Conservation (phyloP, 2,329 filamentous ascomycete genomes). For the Cercospora citrullina region DNA sequence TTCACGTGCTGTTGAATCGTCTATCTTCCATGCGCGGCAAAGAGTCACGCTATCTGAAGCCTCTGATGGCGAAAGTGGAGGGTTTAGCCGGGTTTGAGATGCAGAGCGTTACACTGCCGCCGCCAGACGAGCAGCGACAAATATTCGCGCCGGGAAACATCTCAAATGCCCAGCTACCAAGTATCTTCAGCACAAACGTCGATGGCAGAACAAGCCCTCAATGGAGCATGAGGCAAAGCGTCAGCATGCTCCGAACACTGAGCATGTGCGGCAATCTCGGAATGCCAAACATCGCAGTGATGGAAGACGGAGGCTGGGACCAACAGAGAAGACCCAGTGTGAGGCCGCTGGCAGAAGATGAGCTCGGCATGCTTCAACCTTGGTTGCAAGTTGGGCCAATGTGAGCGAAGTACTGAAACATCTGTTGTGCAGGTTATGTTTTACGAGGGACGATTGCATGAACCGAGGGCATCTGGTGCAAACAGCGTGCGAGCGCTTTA, state of each 20-base stretch:
- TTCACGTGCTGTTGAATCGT: constrained; percentile 36
- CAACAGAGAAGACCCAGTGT: constrained; percentile 25
- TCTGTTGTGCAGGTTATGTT: not conserved
- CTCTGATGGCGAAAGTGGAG: constrained; percentile 38
- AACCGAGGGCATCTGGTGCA: not conserved
- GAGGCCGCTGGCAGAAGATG: constrained; percentile 23
- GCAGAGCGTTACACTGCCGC: constrained; percentile 25
- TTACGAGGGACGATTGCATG: not conserved
- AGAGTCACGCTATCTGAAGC: constrained; percentile 39
- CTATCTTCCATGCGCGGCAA: constrained; percentile 41
- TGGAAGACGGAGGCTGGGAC: constrained; percentile 21
- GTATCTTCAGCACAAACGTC: constrained; percentile 6
- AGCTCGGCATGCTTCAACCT: constrained; percentile 27
- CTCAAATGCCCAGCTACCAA: constrained; percentile 7
- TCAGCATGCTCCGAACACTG: constrained; percentile 36
- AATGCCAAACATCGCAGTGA: constrained; percentile 30
- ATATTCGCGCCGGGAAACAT: constrained; percentile 14
- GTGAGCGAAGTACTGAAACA: not conserved
- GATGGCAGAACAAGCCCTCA: constrained; percentile 14
- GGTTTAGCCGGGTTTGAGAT: constrained; percentile 35
- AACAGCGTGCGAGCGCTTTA: constrained; percentile 1
- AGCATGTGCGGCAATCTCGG: constrained; percentile 34
- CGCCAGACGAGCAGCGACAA: constrained; percentile 23
- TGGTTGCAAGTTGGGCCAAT: constrained; percentile 18
- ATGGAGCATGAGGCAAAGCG: constrained; percentile 32